phyloP scores from a whole-genome alignment of 1,284 basidiomycete genomes.

The Trametes hirsuta region DNA sequence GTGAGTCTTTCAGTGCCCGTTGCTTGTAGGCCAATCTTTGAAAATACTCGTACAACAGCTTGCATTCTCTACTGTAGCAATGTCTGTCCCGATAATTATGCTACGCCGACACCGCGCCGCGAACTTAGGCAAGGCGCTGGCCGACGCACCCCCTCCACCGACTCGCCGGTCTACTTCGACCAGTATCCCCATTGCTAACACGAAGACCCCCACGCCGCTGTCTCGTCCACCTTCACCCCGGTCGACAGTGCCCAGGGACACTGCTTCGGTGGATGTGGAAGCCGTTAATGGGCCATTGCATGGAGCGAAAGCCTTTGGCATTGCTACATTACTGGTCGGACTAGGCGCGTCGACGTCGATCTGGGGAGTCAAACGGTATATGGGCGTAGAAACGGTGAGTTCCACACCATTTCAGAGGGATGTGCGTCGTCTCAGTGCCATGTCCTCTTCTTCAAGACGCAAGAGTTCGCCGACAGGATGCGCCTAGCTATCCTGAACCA shows the following conservation, averaged over 20 bases:
- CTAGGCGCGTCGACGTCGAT: constrained; percentile 38
- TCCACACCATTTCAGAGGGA: no score
- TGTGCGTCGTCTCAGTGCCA: not conserved
- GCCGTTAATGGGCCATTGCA: constrained; percentile 47
- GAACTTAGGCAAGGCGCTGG: constrained; percentile 21
- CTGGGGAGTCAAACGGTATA: constrained; percentile 41
- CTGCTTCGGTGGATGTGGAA: constrained; percentile 14
- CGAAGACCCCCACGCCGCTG: constrained; percentile 7
- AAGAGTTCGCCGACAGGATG: constrained; percentile 60
- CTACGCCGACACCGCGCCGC: constrained; percentile 38
- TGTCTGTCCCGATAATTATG: constrained; percentile 39
- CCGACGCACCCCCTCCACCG: constrained; percentile 33
- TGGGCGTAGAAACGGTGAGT: constrained; percentile 47
- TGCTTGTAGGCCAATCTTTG: not conserved
- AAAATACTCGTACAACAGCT: constrained; percentile 29
- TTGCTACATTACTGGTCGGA: constrained; percentile 47
- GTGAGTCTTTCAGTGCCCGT: constrained; percentile 18
- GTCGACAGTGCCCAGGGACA: not conserved
- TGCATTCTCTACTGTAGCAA: constrained; percentile 40
- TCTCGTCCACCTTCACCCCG: not conserved
- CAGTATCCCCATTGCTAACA: constrained; percentile 14
- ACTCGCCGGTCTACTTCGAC: constrained; percentile 26
- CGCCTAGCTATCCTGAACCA: constrained; percentile 44
- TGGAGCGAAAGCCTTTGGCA: constrained; percentile 47
- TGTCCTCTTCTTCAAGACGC: constrained; percentile 40